Conservation (phyloP, 176 grass and related monocot species). For the Juncus inflexus region DNA sequence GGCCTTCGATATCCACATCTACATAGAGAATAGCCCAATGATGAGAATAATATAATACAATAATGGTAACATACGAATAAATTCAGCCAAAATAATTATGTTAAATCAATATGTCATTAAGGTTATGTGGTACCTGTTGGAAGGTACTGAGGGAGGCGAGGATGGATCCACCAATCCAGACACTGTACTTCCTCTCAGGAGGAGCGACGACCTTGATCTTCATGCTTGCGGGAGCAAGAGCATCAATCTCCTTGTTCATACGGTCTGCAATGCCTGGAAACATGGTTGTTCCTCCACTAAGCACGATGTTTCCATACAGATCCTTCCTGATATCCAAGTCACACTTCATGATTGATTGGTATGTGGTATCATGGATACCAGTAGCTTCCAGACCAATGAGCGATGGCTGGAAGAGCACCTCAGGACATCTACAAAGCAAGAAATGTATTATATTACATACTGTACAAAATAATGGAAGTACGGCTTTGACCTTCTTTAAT, state of each 20-base stretch:
- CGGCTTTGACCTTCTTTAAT: conserved; percentile 1
- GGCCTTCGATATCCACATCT: conserved; percentile 84
- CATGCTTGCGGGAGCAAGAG: conserved; percentile 65
- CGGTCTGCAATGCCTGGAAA: conserved; percentile 76
- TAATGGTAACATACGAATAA: neutral
- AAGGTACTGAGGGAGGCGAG: conserved; percentile 75
- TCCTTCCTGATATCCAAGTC: conserved; percentile 82
- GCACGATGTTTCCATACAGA: conserved; percentile 68
- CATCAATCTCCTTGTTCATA: conserved; percentile 71
- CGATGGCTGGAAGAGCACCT: conserved; percentile 85
- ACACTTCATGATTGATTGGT: conserved; percentile 94
- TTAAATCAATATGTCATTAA: too few relatives aligned
- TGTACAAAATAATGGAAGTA: neutral
- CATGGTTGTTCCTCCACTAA: conserved; percentile 81
- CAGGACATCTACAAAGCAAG: conserved; percentile 39
- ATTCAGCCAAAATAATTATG: too few relatives aligned
- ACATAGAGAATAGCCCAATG: neutral
- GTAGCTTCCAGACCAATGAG: conserved; percentile 69
- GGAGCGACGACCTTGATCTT: conserved; percentile 67
- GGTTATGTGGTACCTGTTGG: conserved; percentile 40
- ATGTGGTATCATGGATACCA: conserved; percentile 79
- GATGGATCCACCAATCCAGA: conserved; percentile 75
- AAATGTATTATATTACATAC: neutral
- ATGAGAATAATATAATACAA: conserved; percentile 2
- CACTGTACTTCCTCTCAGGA: conserved; percentile 69